Percentiles rank a stretch among this genome's conserved stretches.
phyloP scores from a whole-genome alignment of 768 basidiomycete species.

The Russula ochroleuca region DNA sequence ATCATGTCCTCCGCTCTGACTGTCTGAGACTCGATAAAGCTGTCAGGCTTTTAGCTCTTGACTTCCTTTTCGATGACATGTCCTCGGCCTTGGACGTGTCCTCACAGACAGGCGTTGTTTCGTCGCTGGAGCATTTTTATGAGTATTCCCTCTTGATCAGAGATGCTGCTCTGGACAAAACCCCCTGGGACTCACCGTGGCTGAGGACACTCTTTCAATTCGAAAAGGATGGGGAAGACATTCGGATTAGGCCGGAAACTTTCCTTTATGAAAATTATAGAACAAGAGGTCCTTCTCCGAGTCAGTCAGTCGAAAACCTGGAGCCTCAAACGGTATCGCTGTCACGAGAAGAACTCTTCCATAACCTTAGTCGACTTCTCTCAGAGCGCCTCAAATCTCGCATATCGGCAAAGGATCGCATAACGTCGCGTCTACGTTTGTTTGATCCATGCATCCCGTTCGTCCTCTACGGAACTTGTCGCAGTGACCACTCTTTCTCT shows the following conservation, averaged over 20 bases:
- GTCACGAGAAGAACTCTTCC: slow-evolving; percentile 5
- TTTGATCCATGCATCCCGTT: slow-evolving; percentile 15
- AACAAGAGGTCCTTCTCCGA: neutral
- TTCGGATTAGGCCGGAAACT: slow-evolving; percentile 6
- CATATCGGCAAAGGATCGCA: neutral
- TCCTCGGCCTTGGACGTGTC: slow-evolving; percentile 11
- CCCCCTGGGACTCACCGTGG: slow-evolving; percentile 17
- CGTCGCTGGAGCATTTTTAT: slow-evolving; percentile 10
- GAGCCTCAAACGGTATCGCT: neutral
- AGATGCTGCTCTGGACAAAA: slow-evolving; percentile 10
- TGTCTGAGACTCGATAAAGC: neutral
- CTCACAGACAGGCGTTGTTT: slow-evolving; percentile 10
- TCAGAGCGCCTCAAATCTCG: slow-evolving; percentile 12
- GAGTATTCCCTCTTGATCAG: slow-evolving; percentile 18
- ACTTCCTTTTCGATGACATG: slow-evolving; percentile 19
- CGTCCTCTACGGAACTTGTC: slow-evolving; percentile 40
- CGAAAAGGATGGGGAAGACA: slow-evolving; percentile 4
- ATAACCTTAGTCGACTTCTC: neutral
- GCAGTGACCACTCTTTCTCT: slow-evolving; percentile 37
- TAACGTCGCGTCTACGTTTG: neutral
- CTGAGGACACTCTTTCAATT: slow-evolving; percentile 17
- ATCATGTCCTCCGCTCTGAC: slow-evolving; percentile 1
- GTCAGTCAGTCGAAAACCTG: neutral
- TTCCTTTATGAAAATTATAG: neutral
- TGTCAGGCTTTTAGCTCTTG: slow-evolving; percentile 14